Evolutionary conservation across 139 green algal species (phyloP).

Genomic region (Yamagishiella unicocca): DNA sequence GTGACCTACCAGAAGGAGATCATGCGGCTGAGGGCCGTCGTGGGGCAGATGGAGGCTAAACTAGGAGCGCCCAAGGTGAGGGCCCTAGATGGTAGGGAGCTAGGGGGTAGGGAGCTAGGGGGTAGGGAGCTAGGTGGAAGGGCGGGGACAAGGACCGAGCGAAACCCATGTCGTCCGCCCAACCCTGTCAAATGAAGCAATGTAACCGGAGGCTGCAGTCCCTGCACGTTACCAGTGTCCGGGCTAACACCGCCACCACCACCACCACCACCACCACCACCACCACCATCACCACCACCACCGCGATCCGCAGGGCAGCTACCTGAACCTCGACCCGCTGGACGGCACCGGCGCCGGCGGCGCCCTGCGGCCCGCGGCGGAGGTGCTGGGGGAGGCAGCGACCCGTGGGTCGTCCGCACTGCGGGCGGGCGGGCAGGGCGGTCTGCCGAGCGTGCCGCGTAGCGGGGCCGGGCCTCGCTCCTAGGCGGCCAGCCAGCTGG

Average conservation of each 20-base stretch:
- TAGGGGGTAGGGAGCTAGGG: background rate
- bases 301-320: constrained; percentile 15
- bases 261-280: too few species aligned
- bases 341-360: constrained; percentile 22
- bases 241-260: background rate
- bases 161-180: background rate
- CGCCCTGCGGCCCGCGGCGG: constrained; percentile 17
- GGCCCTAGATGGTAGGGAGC: background rate
- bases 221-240: background rate
- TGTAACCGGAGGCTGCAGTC: background rate
- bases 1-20: constrained; percentile 79
- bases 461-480: background rate
- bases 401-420: background rate
- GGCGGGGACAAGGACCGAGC: background rate
- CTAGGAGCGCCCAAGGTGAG: constrained; percentile 22
- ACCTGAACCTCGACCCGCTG: constrained; percentile 44
- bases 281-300: background rate
- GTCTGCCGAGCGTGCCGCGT: background rate
- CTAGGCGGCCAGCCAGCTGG: background rate
- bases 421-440: background rate
- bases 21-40: constrained; percentile 63
- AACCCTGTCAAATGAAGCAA: background rate
- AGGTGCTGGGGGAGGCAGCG: constrained; percentile 36
- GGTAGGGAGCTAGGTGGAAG: background rate
- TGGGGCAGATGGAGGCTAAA: constrained; percentile 55